Conservation (phyloP, 1,284 basidiomycete genomes). For the Rhodotorula sp. region DNA sequence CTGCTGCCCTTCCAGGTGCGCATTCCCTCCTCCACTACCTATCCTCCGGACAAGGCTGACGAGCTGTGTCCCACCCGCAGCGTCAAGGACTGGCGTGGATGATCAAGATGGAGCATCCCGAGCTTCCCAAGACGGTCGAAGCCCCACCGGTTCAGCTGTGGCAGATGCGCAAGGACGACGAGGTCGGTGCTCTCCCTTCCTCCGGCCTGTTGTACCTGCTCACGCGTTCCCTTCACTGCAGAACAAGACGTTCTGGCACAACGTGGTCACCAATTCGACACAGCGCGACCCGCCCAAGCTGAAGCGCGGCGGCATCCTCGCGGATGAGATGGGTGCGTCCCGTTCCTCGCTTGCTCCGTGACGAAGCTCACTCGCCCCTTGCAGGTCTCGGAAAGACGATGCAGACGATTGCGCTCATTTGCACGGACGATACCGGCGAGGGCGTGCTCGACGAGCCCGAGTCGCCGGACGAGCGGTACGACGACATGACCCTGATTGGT, state of each 20-base stretch:
- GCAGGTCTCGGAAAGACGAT: constrained; percentile 63
- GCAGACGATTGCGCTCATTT: constrained; percentile 61
- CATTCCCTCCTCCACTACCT: not conserved
- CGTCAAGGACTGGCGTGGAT: constrained; percentile 43
- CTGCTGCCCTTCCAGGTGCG: constrained; percentile 37
- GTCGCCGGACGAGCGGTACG: constrained; percentile 42
- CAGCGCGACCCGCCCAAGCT: constrained; percentile 64
- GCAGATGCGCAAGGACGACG: constrained; percentile 62
- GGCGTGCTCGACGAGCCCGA: constrained; percentile 42
- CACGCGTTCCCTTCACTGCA: constrained; percentile 59
- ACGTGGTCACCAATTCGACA: constrained; percentile 77
- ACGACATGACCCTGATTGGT: constrained; percentile 46
- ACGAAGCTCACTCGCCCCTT: constrained; percentile 52
- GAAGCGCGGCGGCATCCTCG: constrained; percentile 78
- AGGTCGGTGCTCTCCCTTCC: constrained; percentile 50
- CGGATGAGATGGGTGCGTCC: constrained; percentile 80
- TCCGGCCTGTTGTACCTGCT: constrained; percentile 5
- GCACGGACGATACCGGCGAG: constrained; percentile 50
- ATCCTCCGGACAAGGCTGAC: not conserved
- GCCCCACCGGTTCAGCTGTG: constrained; percentile 85
- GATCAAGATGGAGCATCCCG: constrained; percentile 42
- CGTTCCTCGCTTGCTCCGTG: not conserved
- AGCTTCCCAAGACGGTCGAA: constrained; percentile 47
- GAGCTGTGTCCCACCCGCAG: not conserved
- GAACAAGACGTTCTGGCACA: constrained; percentile 45